phyloP scores from a whole-genome alignment of 495 filamentous ascomycete genomes.

The Pseudomonodictys pantanalensis region DNA sequence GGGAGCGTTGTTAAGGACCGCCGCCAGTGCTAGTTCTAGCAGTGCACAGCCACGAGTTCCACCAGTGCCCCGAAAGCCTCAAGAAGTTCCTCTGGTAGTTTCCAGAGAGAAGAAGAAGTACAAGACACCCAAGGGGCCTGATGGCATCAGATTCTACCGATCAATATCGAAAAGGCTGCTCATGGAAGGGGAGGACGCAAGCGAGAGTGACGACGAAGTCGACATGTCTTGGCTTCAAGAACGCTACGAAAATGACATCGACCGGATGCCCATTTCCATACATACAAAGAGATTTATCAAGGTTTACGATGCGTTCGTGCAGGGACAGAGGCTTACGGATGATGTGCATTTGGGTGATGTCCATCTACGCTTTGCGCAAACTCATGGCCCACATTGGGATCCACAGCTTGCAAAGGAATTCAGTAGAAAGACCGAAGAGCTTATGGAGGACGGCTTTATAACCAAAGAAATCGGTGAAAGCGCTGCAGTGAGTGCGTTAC shows the following conservation, averaged over 20 bases:
- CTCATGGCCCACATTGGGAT: too few relatives aligned
- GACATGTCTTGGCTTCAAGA: constrained; percentile 16
- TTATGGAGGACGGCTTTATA: too few relatives aligned
- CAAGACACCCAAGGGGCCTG: constrained; percentile 4
- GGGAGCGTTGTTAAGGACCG: too few relatives aligned
- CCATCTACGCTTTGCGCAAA: too few relatives aligned
- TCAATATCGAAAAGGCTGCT: constrained; percentile 14
- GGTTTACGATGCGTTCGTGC: too few relatives aligned
- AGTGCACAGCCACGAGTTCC: neutral
- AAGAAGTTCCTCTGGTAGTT: neutral
- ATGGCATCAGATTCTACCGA: constrained; percentile 12
- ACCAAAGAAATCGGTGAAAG: too few relatives aligned
- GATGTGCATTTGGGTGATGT: too few relatives aligned
- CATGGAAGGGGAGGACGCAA: constrained; percentile 5
- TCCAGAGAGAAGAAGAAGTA: constrained; percentile 4
- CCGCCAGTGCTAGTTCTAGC: neutral
- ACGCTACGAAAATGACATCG: neutral
- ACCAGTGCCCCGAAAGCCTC: neutral
- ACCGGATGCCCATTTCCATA: constrained; percentile 1
- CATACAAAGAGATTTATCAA: constrained; percentile 6
- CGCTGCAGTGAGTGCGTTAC: too few relatives aligned
- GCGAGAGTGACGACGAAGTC: constrained; percentile 25
- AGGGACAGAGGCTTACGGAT: too few relatives aligned
- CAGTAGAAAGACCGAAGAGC: too few relatives aligned
- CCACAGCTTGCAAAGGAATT: too few relatives aligned